Evolutionary conservation across 345 rosid genomes (phyloP).

Genomic region (Kernera saxatilis): DNA sequence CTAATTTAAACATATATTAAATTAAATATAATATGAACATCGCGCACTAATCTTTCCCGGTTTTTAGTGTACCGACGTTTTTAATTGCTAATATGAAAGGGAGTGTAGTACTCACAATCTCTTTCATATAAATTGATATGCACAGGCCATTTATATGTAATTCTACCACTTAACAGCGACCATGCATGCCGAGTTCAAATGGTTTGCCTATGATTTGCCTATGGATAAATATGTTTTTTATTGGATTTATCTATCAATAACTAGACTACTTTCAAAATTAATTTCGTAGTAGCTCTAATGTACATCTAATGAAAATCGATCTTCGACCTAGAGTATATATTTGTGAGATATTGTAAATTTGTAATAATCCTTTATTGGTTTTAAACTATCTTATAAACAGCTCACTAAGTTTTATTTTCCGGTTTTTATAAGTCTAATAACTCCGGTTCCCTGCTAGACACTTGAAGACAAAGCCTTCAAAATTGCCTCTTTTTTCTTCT

Average conservation of each 20-base stretch:
- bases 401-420: neutral
- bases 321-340: neutral
- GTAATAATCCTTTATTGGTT: neutral
- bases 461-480: slow-evolving; percentile 16
- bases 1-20: neutral
- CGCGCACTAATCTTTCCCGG: neutral
- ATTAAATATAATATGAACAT: neutral
- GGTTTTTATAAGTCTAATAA: neutral
- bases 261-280: neutral
- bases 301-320: neutral
- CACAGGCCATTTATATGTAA: slow-evolving; percentile 1
- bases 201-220: slow-evolving; percentile 6
- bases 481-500: neutral
- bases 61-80: neutral
- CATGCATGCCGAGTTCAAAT: slow-evolving; percentile 18
- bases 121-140: neutral
- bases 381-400: neutral
- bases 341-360: neutral
- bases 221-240: neutral
- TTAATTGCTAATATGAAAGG: neutral
- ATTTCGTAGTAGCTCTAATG: neutral
- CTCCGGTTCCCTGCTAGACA: slow-evolving; percentile 15
- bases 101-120: slow-evolving; percentile 14
- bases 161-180: slow-evolving; percentile 4
- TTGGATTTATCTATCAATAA: neutral